Evolutionary conservation across 108 stramenopile species (phyloP).

Genomic region (Schizochytrium sp.): DNA sequence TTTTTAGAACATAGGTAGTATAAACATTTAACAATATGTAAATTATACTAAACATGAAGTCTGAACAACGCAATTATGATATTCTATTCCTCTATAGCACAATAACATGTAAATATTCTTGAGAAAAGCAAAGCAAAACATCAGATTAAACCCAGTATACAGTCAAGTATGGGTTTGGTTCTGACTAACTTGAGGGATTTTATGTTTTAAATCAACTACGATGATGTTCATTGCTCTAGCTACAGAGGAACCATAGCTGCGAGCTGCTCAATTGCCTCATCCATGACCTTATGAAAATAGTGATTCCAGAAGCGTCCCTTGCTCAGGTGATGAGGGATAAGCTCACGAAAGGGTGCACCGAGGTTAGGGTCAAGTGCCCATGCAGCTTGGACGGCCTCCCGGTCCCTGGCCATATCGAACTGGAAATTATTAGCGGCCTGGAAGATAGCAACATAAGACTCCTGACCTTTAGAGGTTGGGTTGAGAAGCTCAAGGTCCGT

Average conservation of each 20-base stretch:
- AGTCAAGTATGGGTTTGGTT: too few relatives aligned
- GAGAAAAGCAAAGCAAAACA: too few relatives aligned
- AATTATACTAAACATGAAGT: too few relatives aligned
- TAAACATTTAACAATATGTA: too few relatives aligned
- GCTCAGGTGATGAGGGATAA: conserved; percentile 21
- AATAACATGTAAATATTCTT: too few relatives aligned
- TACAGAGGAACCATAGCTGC: not conserved
- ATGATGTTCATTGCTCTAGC: too few relatives aligned
- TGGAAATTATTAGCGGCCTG: not conserved
- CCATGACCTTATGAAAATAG: conserved; percentile 40
- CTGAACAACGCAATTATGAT: too few relatives aligned
- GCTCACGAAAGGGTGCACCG: conserved; percentile 7
- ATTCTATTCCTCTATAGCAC: too few relatives aligned
- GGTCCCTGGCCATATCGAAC: not conserved
- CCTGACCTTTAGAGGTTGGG: not conserved
- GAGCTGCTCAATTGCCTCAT: not conserved
- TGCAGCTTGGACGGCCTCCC: conserved; percentile 23
- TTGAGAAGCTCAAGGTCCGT: not conserved
- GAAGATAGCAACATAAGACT: not conserved
- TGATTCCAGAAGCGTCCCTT: conserved; percentile 42
- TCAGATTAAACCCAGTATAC: too few relatives aligned
- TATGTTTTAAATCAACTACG: too few relatives aligned
- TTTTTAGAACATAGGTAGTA: too few relatives aligned
- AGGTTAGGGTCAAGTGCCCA: conserved; percentile 25
- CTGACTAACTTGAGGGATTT: too few relatives aligned